phyloP scores from a whole-genome alignment of 345 rosid species.

The Clarkia xantiana region DNA sequence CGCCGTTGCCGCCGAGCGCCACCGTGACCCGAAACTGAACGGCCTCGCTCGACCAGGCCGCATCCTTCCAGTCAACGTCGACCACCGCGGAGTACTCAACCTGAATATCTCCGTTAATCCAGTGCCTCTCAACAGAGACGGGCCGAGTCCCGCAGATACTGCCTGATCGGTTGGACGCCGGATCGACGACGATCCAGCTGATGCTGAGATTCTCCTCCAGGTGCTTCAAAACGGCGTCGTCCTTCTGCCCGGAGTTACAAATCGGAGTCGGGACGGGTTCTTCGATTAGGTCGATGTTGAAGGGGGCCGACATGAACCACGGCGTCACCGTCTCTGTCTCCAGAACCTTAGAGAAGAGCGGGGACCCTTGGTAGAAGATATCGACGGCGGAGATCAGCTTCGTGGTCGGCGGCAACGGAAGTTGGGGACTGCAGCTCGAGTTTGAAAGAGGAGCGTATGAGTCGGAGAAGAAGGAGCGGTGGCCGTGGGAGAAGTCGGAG shows the following conservation, averaged over 20 bases:
- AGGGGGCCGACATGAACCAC: constrained; percentile 14
- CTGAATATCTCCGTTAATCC: constrained; percentile 9
- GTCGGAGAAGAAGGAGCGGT: constrained; percentile 62
- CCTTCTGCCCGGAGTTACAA: neutral
- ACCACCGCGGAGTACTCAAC: constrained; percentile 9
- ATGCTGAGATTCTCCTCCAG: constrained; percentile 8
- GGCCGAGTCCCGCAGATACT: constrained; percentile 8
- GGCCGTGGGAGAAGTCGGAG: constrained; percentile 29
- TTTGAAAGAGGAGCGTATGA: constrained; percentile 22
- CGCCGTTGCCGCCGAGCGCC: constrained; percentile 29
- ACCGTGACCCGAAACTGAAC: constrained; percentile 39
- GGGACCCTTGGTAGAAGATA: constrained; percentile 4
- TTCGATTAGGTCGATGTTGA: constrained; percentile 11
- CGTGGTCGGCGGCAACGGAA: neutral
- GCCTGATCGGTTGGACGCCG: constrained; percentile 7
- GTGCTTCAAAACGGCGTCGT: neutral
- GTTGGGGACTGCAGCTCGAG: neutral
- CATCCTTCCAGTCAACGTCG: constrained; percentile 7
- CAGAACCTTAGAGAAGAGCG: constrained; percentile 6
- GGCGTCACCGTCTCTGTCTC: constrained; percentile 8
- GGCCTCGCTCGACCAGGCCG: constrained; percentile 14
- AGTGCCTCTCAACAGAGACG: constrained; percentile 8
- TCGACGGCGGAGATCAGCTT: constrained; percentile 14
- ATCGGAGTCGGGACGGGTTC: constrained; percentile 10
- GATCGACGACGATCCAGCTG: constrained; percentile 16